Conservation (phyloP, 805 yeast genomes). For the Wickerhamiella allomyrinae region DNA sequence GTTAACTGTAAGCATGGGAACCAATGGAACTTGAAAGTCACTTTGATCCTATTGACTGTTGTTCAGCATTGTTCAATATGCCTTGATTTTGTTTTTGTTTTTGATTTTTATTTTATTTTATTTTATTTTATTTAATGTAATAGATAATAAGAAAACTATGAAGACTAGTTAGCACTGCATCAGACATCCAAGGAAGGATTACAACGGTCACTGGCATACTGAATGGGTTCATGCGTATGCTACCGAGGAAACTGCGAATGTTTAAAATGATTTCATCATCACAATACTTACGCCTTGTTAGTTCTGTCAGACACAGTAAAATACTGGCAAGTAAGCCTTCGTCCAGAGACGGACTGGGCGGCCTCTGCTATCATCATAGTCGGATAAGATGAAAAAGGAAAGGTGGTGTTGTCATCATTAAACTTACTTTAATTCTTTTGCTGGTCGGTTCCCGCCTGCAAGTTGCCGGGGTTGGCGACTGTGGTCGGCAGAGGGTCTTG, state of each 20-base stretch:
- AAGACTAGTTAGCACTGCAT: conserved; percentile 18
- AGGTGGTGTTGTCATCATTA: conserved; percentile 27
- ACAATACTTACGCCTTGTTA: conserved; percentile 15
- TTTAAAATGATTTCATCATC: conserved; percentile 26
- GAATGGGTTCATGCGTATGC: conserved; percentile 28
- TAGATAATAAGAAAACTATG: too few relatives aligned
- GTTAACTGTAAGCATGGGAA: too few relatives aligned
- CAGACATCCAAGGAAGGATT: conserved; percentile 33
- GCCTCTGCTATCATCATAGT: conserved; percentile 29
- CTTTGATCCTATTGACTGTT: too few relatives aligned
- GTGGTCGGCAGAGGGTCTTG: too few relatives aligned
- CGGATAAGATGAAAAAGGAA: conserved; percentile 29
- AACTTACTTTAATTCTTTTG: too few relatives aligned
- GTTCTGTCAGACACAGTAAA: conserved; percentile 19
- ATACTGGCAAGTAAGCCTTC: conserved; percentile 30
- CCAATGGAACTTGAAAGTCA: too few relatives aligned
- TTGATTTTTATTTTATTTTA: too few relatives aligned
- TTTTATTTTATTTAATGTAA: too few relatives aligned
- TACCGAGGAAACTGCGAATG: conserved; percentile 35
- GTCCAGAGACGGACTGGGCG: conserved; percentile 15
- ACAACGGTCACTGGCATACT: conserved; percentile 30
- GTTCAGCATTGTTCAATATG: too few relatives aligned
- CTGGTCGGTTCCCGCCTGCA: too few relatives aligned
- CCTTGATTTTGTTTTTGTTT: too few relatives aligned
- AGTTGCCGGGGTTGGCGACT: too few relatives aligned